Percentiles rank a stretch among this genome's conserved stretches.
Evolutionary conservation across 371 early-diverging fungal species (phyloP).

Genomic region (Lichtheimia ramosa): DNA sequence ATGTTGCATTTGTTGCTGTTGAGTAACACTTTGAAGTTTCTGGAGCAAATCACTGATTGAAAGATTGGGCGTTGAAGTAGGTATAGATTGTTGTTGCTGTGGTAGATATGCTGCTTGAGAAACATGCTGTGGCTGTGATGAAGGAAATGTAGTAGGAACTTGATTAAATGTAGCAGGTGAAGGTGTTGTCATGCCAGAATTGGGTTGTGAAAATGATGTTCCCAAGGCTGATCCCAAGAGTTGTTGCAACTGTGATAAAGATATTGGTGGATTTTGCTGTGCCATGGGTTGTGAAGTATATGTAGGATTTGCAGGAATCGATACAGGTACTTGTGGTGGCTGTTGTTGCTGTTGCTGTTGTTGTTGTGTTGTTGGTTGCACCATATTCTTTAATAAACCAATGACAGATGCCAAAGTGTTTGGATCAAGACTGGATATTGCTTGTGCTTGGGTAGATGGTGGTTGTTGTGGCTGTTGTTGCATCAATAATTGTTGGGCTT

Average conservation of each 20-base stretch:
- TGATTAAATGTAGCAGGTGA: too few relatives aligned
- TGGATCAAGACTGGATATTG: slow-evolving; percentile 1
- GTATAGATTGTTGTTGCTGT: slow-evolving; percentile 6
- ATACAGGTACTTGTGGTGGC: not conserved
- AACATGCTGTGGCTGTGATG: too few relatives aligned
- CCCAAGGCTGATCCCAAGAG: too few relatives aligned
- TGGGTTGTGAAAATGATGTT: too few relatives aligned
- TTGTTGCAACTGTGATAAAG: too few relatives aligned
- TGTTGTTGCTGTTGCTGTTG: slow-evolving; percentile 8
- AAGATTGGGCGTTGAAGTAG: not conserved
- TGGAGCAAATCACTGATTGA: slow-evolving; percentile 6
- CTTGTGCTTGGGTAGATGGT: not conserved
- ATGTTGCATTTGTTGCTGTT: not conserved
- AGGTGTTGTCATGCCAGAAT: too few relatives aligned
- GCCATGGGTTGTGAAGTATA: too few relatives aligned
- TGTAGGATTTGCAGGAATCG: too few relatives aligned
- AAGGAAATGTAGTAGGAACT: too few relatives aligned
- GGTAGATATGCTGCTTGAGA: not conserved
- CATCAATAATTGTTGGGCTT: too few relatives aligned
- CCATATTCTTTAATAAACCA: slow-evolving; percentile 8
- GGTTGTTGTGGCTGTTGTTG: not conserved
- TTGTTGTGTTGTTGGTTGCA: slow-evolving; percentile 6
- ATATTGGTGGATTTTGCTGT: too few relatives aligned
- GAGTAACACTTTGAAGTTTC: slow-evolving; percentile 8
- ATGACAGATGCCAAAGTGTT: slow-evolving; percentile 9